These are phyloP conservation scores for Colletotrichum tamarilloi DNA, from an alignment of 2,329 filamentous ascomycete species.

Conservation along the genomic window DNA sequence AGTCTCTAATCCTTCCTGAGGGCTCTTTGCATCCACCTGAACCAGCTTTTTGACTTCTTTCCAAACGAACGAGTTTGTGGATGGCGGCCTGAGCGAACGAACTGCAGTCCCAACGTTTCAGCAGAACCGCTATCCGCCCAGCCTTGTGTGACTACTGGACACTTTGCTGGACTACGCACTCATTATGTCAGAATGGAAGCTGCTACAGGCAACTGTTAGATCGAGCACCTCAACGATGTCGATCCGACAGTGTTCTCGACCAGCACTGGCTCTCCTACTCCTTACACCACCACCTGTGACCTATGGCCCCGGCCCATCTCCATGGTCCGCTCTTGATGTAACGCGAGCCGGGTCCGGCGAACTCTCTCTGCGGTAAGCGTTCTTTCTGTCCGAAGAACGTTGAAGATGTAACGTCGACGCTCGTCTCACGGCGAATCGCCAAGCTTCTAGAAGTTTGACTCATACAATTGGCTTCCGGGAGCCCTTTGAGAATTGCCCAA, in stretches of 20 bases:
- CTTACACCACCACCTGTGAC: background rate
- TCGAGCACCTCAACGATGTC: background rate
- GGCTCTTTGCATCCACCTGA: constrained; percentile 5
- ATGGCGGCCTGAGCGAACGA: constrained; percentile 33
- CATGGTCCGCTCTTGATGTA: constrained; percentile 14
- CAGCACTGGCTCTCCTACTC: background rate
- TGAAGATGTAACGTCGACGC: constrained; percentile 8
- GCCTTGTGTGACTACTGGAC: background rate
- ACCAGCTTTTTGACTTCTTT: constrained; percentile 19
- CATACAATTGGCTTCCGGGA: background rate
- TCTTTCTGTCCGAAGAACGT: constrained; percentile 19
- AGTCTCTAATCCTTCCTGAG: background rate
- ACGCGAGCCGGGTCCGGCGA: constrained; percentile 14
- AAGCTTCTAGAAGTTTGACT: constrained; percentile 27
- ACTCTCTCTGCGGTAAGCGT: constrained; percentile 1
- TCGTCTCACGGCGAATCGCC: constrained; percentile 12
- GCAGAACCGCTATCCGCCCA: constrained; percentile 7
- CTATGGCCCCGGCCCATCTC: background rate
- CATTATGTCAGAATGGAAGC: background rate
- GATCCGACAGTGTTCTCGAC: constrained; percentile 27
- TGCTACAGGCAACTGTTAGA: constrained; percentile 4
- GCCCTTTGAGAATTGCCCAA: background rate
- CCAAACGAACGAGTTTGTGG: constrained; percentile 21
- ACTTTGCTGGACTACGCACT: background rate
- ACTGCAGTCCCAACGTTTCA: constrained; percentile 29